A percentile compares a stretch with the other conserved stretches of the same genome.
Conservation (phyloP, 2,329 filamentous ascomycete species). For the Hypomyces perniciosus region DNA sequence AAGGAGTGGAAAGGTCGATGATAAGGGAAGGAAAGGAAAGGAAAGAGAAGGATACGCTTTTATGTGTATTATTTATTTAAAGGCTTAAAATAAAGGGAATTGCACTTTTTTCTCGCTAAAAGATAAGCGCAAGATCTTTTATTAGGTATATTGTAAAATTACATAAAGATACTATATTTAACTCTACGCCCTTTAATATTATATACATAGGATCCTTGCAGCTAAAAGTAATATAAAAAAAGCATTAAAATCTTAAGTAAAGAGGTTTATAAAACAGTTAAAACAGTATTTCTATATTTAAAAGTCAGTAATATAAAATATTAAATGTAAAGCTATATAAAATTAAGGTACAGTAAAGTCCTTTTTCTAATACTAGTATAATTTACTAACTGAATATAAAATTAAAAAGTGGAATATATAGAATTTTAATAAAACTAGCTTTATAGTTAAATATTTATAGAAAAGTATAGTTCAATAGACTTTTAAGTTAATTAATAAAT, state of each 20-base stretch:
- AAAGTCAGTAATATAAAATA: neutral
- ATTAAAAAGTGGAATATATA: conserved; percentile 5
- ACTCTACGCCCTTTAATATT: neutral
- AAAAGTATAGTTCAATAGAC: neutral
- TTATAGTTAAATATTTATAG: conserved; percentile 6
- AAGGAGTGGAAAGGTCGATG: no score
- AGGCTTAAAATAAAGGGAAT: neutral
- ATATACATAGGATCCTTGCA: neutral
- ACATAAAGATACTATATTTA: neutral
- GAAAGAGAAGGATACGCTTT: no score
- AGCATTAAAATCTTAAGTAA: neutral
- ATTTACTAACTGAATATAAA: no score
- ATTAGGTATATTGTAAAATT: neutral
- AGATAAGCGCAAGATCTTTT: neutral
- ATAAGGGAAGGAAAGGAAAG: no score
- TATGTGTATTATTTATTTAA: no score
- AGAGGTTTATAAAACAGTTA: neutral
- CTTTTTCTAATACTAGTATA: neutral
- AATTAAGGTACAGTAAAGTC: neutral
- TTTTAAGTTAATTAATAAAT: neutral
- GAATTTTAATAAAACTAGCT: conserved; percentile 3
- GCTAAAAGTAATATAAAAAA: neutral
- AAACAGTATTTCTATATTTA: neutral
- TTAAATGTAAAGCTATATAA: neutral
- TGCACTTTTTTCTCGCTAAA: neutral